Percentiles rank a stretch among this genome's conserved stretches.
These are phyloP conservation scores for Dionaea muscipula DNA, from an alignment of 179 eudicot species.

Conservation along the genomic window DNA sequence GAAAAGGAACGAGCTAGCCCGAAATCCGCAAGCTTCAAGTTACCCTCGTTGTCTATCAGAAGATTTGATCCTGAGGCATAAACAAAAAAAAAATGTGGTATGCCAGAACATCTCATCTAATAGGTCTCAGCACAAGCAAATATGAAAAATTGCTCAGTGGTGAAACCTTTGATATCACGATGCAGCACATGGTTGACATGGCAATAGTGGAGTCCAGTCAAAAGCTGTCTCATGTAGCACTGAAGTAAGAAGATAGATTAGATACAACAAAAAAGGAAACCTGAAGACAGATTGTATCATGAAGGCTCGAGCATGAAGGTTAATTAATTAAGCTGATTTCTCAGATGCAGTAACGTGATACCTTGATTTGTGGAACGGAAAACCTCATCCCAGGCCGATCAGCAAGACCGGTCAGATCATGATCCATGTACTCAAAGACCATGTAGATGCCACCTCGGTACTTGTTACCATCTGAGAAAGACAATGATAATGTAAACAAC, in stretches of 20 bases:
- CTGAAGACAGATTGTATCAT: not conserved
- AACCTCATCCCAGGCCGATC: conserved; percentile 95
- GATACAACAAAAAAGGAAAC: conserved; percentile 5
- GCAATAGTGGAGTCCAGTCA: conserved; percentile 95
- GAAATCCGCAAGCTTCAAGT: conserved; percentile 93
- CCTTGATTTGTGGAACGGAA: conserved; percentile 90
- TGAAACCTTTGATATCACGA: conserved; percentile 85
- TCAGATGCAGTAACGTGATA: conserved; percentile 9
- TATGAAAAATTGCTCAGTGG: not conserved
- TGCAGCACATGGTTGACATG: conserved; percentile 94
- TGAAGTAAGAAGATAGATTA: conserved; percentile 16
- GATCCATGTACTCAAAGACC: conserved; percentile 99
- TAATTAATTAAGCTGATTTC: not conserved
- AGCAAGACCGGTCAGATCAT: conserved; percentile 89
- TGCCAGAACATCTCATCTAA: not conserved
- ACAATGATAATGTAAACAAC: not conserved
- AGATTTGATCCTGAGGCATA: conserved; percentile 81
- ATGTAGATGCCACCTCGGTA: conserved; percentile 79
- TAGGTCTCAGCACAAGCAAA: not conserved
- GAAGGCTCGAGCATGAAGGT: not conserved
- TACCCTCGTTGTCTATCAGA: conserved; percentile 89
- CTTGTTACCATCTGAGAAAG: conserved; percentile 54
- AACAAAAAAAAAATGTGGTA: not conserved
- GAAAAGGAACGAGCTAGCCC: conserved; percentile 90
- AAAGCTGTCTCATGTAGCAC: conserved; percentile 94